Evolutionary conservation across 768 basidiomycete species (phyloP), one percentile per base, ranked within the genome.

Genomic region (Pleurotus pulmonarius): DNA sequence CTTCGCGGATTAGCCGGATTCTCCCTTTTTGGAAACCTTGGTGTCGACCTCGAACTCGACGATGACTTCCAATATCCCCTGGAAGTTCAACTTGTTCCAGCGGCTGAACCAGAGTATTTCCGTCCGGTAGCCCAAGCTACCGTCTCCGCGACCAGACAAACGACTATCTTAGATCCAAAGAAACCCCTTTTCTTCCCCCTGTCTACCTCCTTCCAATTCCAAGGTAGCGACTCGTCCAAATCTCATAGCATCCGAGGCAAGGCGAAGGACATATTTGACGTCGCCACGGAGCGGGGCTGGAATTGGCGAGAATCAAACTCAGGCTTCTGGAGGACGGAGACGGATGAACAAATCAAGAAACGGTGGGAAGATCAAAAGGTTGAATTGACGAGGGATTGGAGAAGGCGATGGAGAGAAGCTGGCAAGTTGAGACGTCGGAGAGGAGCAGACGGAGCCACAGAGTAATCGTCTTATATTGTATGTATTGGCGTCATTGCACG

Each of bases 341-440:
- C 73, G 13, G 75, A 78, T 39, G 81, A 83, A n/a, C 83, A 85
- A 62, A 87, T 90, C 37, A 75, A 80, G 48, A 76, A 76, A 59
- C 70, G 75, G 52, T 92, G 92, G 90, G 90, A 92, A 63, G 79
- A 73, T n/a, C 71, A 75, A 46, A 87, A 85, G 63, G 77, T 75
- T 0, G 81, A 83, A 53, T 68, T 92, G 67, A 92, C 91, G 53
- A 75, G 70, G 58, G 87, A 83, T 48, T 92, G 91, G 90, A 91
- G 90, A 72, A 82, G 82, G 64, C 70, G 88, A 46, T 85, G 83
- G 70, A 80, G 85, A 57, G 91, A 92, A 64, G 91, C 89, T 12
- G 79, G 82, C 46, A 90, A 90, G 70, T 74, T 81, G 22, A 78
- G 76, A 60, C 71, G 80, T 60, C 72, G 86, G 58, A 78, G 76